Conservation (phyloP, 108 stramenopile genomes). For the Skeletonema menzelii region DNA sequence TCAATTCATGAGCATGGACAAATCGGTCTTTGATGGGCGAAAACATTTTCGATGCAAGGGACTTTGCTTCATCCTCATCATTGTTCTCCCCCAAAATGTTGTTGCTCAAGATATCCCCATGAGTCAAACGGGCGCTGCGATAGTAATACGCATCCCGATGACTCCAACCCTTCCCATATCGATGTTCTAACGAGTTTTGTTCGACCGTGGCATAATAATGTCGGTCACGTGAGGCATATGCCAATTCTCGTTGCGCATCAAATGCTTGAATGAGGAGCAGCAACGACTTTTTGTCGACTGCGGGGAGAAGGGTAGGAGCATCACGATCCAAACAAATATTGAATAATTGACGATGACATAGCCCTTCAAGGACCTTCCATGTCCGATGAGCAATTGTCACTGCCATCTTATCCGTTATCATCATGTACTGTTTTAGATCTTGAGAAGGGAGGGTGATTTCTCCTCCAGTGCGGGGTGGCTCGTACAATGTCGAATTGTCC, state of each 20-base stretch:
- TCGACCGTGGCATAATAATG: conserved; percentile 66
- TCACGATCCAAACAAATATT: background rate
- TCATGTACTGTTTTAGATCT: conserved; percentile 36
- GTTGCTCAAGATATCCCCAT: background rate
- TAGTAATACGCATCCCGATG: conserved; percentile 34
- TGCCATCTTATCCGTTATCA: conserved; percentile 71
- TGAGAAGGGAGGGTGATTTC: conserved; percentile 48
- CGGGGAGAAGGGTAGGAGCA: background rate
- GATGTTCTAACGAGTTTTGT: conserved; percentile 39
- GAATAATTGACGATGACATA: conserved; percentile 9
- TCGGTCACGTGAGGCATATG: conserved; percentile 56
- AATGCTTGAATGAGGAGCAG: conserved; percentile 19
- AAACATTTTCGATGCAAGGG: conserved; percentile 42
- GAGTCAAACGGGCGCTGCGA: conserved; percentile 2
- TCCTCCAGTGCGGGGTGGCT: conserved; percentile 28
- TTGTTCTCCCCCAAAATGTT: background rate
- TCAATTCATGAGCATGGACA: conserved; percentile 71
- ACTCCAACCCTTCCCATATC: conserved; percentile 28
- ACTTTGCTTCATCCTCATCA: background rate
- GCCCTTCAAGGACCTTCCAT: conserved; percentile 13
- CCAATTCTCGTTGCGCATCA: conserved; percentile 65
- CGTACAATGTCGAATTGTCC: conserved; percentile 7
- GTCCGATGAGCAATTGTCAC: conserved; percentile 51
- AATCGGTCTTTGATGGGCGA: conserved; percentile 64
- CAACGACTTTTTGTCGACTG: background rate